Evolutionary conservation across 2,329 filamentous ascomycete genomes (phyloP).

Genomic region (Ambrosiella xylebori): DNA sequence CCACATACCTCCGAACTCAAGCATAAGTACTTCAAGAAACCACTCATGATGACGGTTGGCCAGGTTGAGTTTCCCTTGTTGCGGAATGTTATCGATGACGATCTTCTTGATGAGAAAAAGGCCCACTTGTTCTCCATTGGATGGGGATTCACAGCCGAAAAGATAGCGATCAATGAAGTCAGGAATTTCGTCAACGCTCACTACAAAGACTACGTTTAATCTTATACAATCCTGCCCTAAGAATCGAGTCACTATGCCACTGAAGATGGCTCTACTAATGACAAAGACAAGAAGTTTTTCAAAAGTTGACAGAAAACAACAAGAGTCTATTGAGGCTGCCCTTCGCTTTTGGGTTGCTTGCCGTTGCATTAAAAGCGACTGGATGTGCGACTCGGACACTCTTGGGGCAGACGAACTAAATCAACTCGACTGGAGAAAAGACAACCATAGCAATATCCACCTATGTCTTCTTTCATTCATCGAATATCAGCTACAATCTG

Average conservation of each 20-base stretch:
- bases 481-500: slow-evolving; percentile 3
- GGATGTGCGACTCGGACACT: not conserved
- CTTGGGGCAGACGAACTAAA: not conserved
- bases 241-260: not conserved
- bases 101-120: not conserved
- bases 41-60: not conserved
- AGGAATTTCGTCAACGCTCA: not conserved
- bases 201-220: not conserved
- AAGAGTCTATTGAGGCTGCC: not conserved
- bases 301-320: not conserved
- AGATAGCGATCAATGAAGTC: not conserved
- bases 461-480: slow-evolving; percentile 2
- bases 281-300: not conserved
- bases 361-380: slow-evolving; percentile 3
- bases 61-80: not conserved
- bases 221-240: not conserved
- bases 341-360: slow-evolving; percentile 5
- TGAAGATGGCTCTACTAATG: not conserved
- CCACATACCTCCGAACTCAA: not conserved
- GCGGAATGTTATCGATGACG: not conserved
- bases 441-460: not conserved
- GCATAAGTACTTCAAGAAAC: not conserved
- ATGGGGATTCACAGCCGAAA: not conserved
- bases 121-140: not conserved
- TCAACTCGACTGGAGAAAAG: not conserved